A percentile compares a stretch with the other conserved stretches of the same genome.
Evolutionary conservation across 768 basidiomycete genomes (phyloP).

Genomic region (Hemileccinum impolitum): DNA sequence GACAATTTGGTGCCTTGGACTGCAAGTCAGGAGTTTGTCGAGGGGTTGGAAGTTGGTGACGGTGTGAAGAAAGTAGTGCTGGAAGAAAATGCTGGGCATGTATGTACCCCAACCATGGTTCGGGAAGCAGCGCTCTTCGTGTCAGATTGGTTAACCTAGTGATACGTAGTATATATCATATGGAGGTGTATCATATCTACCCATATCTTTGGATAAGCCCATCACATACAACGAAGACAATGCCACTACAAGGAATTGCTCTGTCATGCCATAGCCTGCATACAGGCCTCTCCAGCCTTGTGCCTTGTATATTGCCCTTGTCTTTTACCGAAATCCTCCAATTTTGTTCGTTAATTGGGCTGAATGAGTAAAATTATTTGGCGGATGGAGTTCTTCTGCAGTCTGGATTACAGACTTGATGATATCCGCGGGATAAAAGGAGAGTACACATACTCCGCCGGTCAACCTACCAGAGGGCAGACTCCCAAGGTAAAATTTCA

Average conservation of each 20-base stretch:
- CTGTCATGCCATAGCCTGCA: conserved; percentile 84
- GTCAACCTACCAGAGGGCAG: conserved; percentile 77
- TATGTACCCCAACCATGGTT: conserved; percentile 60
- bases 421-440: conserved; percentile 86
- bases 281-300: conserved; percentile 79
- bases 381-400: conserved; percentile 69
- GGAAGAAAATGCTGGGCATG: conserved; percentile 57
- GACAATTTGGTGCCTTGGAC: conserved; percentile 69
- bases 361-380: conserved; percentile 13
- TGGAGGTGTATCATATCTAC: too few relatives aligned
- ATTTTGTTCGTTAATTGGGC: conserved; percentile 19
- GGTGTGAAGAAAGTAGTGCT: conserved; percentile 59
- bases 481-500: conserved; percentile 57
- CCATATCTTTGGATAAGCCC: conserved; percentile 52
- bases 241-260: conserved; percentile 79
- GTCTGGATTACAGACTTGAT: conserved; percentile 93
- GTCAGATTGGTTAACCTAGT: conserved; percentile 23
- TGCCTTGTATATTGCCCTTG: conserved; percentile 64
- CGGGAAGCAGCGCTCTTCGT: conserved; percentile 36
- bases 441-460: conserved; percentile 75
- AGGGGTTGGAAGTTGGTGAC: conserved; percentile 49
- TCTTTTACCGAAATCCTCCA: conserved; percentile 55
- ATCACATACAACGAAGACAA: conserved; percentile 90
- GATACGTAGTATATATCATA: too few relatives aligned
- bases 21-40: conserved; percentile 55